Conservation (phyloP, 352 stramenopile genomes). For the Globisporangium nagaii region DNA sequence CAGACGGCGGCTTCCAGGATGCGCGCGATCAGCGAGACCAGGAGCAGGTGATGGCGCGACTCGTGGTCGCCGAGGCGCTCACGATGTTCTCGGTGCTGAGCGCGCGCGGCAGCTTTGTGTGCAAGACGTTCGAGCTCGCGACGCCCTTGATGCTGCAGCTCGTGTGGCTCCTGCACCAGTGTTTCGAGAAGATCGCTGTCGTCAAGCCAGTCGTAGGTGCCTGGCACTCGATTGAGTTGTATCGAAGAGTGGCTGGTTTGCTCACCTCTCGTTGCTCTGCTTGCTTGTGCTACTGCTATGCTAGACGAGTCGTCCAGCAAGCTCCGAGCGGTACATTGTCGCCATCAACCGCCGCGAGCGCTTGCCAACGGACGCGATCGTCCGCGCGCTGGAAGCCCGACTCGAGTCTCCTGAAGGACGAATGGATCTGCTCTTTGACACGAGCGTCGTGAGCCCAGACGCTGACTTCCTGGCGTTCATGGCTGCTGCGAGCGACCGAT, state of each 20-base stretch:
- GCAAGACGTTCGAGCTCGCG: constrained; percentile 77
- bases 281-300: not conserved
- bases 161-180: constrained; percentile 55
- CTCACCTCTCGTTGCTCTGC: not conserved
- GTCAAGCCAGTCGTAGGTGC: constrained; percentile 58
- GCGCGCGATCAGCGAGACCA: constrained; percentile 56
- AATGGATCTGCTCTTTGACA: constrained; percentile 13
- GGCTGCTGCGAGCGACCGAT: constrained; percentile 18
- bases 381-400: constrained; percentile 18
- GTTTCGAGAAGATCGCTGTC: constrained; percentile 54
- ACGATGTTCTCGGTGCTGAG: constrained; percentile 53
- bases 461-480: constrained; percentile 43
- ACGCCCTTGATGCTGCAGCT: constrained; percentile 57
- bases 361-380: constrained; percentile 16
- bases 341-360: constrained; percentile 19
- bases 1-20: constrained; percentile 70
- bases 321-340: constrained; percentile 74
- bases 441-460: constrained; percentile 16
- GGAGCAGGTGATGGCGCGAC: constrained; percentile 56
- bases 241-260: not conserved
- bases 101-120: constrained; percentile 52
- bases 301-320: constrained; percentile 74
- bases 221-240: not conserved
- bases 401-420: constrained; percentile 2
- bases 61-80: constrained; percentile 56